A percentile compares a stretch with the other conserved stretches of the same genome.
phyloP scores from a whole-genome alignment of 495 filamentous ascomycete genomes.

The Ramalina intermedia region DNA sequence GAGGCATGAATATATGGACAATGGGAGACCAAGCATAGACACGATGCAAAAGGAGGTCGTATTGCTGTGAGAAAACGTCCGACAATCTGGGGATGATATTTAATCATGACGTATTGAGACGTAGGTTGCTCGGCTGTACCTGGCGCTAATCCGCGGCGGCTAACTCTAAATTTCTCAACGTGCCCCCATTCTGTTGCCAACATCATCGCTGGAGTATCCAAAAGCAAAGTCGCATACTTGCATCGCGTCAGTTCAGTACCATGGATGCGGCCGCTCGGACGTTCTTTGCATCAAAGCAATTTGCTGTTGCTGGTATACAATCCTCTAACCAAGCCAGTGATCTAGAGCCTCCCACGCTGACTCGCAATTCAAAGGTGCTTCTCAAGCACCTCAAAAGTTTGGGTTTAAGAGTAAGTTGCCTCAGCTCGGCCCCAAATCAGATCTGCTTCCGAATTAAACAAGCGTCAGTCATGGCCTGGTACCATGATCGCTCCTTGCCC shows the following conservation, averaged over 20 bases:
- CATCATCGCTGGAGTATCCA: too few species aligned
- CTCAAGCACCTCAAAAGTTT: conserved; percentile 67
- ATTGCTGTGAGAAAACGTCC: too few species aligned
- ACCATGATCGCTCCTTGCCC: conserved; percentile 58
- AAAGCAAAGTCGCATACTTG: too few species aligned
- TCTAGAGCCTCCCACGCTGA: not conserved
- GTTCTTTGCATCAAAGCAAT: conserved; percentile 73
- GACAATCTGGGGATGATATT: too few species aligned
- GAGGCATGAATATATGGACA: conserved; percentile 27
- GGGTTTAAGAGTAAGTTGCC: conserved; percentile 64
- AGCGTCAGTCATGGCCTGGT: conserved; percentile 73
- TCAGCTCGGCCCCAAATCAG: not conserved
- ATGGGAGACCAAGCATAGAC: too few species aligned
- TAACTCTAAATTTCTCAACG: too few species aligned
- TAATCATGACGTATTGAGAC: too few species aligned
- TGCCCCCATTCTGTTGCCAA: too few species aligned
- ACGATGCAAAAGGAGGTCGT: too few species aligned
- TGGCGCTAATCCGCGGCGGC: too few species aligned
- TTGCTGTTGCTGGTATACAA: conserved; percentile 55
- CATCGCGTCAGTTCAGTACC: too few species aligned
- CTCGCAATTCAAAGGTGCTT: conserved; percentile 41
- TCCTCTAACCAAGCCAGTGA: not conserved
- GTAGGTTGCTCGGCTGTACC: too few species aligned
- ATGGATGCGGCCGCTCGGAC: conserved; percentile 46
- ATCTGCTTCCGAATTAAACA: conserved; percentile 1